Base-by-base conservation (phyloP, 495 filamentous ascomycete species). In the Xylaria venustula region DNA sequence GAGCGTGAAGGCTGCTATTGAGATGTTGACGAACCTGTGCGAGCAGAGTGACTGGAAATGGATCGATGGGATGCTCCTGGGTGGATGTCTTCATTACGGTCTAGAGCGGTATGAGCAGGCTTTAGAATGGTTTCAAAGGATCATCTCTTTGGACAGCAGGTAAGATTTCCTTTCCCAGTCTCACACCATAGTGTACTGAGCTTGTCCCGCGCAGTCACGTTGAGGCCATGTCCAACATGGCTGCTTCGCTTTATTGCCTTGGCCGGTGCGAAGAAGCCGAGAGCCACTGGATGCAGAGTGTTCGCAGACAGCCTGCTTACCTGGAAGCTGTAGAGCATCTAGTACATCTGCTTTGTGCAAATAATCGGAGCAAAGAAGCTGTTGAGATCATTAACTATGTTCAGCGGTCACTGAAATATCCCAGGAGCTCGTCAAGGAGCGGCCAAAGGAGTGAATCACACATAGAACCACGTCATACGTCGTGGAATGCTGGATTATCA, bases 261-360 rank as follows among this genome's bases (percentile, higher is more conserved):
- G 87, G 92, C 66, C 85, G 88, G 50, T 87, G 87, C 28, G 85
- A 90, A 46, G 93, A 99, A 60, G 94, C 94, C 15, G 87, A 95
- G 70, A 80, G 87, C 54, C 82, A 95, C 70, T 99, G 94, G 95
- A 73, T 88, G 50, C 86, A 84, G 53, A 91, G 91, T 15, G 87
- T 99, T 32, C 90, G 86, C 64, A 77, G 90, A 44, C 86, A 91
- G 3, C 94, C 94, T 2, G 91, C 87, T 71, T 96, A 94, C 75
- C 90, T 99, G 62, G 94, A 99, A 77, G 95, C 94, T 14, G 92
- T 95, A 15, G 94, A 99, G 71, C 94, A 98, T 79, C 82, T 99
- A 2, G 88, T 98, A 28, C 91, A 92, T 6, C 78, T 99, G 30
- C 73, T 97, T 22, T 96, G 91, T 72, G 88, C 85, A 55, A 89